Base-by-base conservation (phyloP, 1,284 basidiomycete species). In the Rugosomyces carneus region DNA sequence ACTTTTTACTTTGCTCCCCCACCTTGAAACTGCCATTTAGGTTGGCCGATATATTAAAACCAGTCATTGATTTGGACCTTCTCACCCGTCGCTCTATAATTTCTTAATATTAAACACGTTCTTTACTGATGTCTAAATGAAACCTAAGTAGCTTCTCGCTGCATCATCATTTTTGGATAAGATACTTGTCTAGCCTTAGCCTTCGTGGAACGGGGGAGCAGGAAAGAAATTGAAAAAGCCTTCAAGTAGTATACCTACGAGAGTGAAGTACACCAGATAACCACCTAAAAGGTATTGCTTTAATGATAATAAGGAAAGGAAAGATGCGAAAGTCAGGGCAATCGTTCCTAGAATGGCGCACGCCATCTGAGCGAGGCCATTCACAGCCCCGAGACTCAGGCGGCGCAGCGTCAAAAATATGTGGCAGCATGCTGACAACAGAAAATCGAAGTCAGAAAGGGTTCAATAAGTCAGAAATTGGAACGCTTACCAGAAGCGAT, bases 221-320 rank as follows among this genome's bases (percentile, higher is more conserved):
- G 27, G 9, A 29, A 10, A 29, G 27, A 4, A 4, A 10, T 10
- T 9, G 27, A 29, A 9, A n/a, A 13, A 29, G 9, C 27, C 27
- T 29, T 2, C 27, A 29, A 29, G 27, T 9, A 34, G n/a, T 15
- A 34, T 34, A 16, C 31, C n/a, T 7, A 34, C 7, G n/a, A 34
- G 15, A 34, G 58, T 42, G 26, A 46, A 41, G 37, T 66, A 68
- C 11, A 67, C 63, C 37, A 63, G 32, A 23, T 62, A 55, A 6
- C 67, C 66, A 3, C 63, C 62, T 6, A 54, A 40, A 8, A 64
- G 41, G 38, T 58, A 53, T 15, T 47, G 49, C 37, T 64, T 48
- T 34, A 62, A 40, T 1, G 65, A 65, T 1, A 65, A 27, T 0
- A 66, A 63, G 40, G 67, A 67, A 6, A 67, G 48, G 0, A 64